Evolutionary conservation across 805 yeast genomes (phyloP).

Genomic region (Blastobotrys parvus): DNA sequence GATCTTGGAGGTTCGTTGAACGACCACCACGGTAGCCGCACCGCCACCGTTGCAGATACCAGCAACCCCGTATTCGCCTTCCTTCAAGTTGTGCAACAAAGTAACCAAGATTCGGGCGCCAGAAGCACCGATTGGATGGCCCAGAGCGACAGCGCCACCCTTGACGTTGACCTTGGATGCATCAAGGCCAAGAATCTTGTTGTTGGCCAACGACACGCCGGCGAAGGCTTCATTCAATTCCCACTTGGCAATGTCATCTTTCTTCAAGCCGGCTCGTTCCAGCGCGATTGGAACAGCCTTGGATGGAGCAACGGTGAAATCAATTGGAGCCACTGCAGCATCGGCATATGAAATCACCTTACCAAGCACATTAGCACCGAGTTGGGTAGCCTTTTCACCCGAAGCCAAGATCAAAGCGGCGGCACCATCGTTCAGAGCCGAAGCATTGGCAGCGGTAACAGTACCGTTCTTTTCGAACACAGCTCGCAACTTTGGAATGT

Average conservation of each 20-base stretch:
- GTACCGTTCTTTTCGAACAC: conserved; percentile 91
- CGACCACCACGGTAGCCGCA: conserved; percentile 87
- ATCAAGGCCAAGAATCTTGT: conserved; percentile 53
- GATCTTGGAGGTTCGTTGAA: conserved; percentile 42
- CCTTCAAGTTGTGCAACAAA: conserved; percentile 34
- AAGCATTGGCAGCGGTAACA: conserved; percentile 92
- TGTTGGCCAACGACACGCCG: conserved; percentile 86
- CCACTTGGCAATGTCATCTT: conserved; percentile 66
- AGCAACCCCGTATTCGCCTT: conserved; percentile 83
- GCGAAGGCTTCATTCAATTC: conserved; percentile 97
- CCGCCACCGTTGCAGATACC: conserved; percentile 98
- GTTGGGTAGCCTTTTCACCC: conserved; percentile 66
- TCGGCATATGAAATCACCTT: conserved; percentile 88
- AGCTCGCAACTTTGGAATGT: conserved; percentile 69
- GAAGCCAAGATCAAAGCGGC: conserved; percentile 85
- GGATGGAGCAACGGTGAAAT: conserved; percentile 91
- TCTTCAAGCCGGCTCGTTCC: conserved; percentile 61
- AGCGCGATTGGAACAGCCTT: conserved; percentile 88
- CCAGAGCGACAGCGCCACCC: conserved; percentile 95
- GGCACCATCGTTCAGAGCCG: conserved; percentile 92
- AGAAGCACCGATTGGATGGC: conserved; percentile 94
- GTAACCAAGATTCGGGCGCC: conserved; percentile 83
- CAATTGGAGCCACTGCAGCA: conserved; percentile 86
- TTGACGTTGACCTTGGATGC: conserved; percentile 72
- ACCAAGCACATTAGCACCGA: conserved; percentile 64